A percentile compares a stretch with the other conserved stretches of the same genome.
These are phyloP conservation scores for Neoarthrinium moseri DNA, from an alignment of 2,329 filamentous ascomycete genomes.

Conservation along the genomic window DNA sequence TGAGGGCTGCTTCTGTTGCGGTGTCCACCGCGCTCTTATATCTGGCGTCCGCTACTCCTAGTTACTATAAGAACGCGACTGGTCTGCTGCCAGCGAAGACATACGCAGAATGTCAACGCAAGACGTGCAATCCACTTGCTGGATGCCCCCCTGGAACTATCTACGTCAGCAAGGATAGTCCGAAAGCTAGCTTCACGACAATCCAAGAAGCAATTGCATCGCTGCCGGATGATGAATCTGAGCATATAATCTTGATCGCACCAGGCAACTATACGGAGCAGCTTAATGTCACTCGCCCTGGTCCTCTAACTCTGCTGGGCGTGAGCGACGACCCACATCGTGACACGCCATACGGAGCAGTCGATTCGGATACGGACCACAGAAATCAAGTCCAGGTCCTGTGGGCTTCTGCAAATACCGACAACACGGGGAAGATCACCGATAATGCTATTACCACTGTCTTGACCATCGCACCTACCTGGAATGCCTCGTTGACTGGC, in stretches of 20 bases:
- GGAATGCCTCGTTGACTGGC: constrained; percentile 62
- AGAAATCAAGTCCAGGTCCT: constrained; percentile 57
- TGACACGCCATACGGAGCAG: constrained; percentile 28
- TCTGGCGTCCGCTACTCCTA: constrained; percentile 1
- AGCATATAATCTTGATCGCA: constrained; percentile 57
- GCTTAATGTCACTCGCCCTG: constrained; percentile 62
- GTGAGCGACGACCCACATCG: constrained; percentile 42
- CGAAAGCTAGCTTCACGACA: constrained; percentile 33
- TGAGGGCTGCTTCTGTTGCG: neutral
- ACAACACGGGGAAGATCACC: constrained; percentile 32
- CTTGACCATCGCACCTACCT: constrained; percentile 61
- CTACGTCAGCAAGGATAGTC: constrained; percentile 36
- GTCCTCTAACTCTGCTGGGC: constrained; percentile 62
- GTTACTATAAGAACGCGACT: neutral
- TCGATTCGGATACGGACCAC: constrained; percentile 32
- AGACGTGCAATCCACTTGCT: constrained; percentile 29
- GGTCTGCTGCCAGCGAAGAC: constrained; percentile 5
- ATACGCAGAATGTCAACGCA: constrained; percentile 26
- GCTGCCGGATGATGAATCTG: constrained; percentile 36
- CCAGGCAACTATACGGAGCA: constrained; percentile 63
- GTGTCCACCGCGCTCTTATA: neutral
- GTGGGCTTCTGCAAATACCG: constrained; percentile 56
- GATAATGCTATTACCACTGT: constrained; percentile 65
- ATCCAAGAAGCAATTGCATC: constrained; percentile 41
- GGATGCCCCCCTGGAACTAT: constrained; percentile 39